Evolutionary conservation across 208 protist species (phyloP), one percentile per base, ranked within the genome.

Genomic region (Leishmania turanica): DNA sequence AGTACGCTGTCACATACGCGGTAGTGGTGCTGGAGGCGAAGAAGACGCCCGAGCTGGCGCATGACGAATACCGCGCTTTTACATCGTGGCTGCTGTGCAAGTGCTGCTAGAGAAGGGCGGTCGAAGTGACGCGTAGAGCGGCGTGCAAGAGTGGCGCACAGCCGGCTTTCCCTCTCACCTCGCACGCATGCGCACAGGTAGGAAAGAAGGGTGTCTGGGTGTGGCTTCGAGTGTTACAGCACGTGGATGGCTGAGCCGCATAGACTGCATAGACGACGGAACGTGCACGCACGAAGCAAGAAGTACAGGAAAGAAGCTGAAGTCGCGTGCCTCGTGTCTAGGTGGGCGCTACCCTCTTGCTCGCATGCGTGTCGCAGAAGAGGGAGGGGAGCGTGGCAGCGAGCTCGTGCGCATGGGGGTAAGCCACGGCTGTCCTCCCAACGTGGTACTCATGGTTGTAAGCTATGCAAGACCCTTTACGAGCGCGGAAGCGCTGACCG

Each of bases 41-140:
- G 53, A 80, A 64, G 58, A 49, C 78, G 31, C 77, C 86, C 54
- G 80, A 47, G 21, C 45, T 71, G 21, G 75, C 89, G 58, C 40
- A 82, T n/a, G 66, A 76, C n/a, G 77, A 84, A 77, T 82, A 88
- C 54, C 79, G 71, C 47, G 79, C 84, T 15, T 88, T 94, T 51
- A 78, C 87, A 51, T 77, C 74, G 56, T 92, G 91, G 91, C 24
- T 94, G 17, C 72, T 92, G n/a, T 68, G 82, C 37, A 88, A 81
- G 78, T 85, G 66, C 53, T n/a, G 62, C 34, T 85, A 49, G 75
- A 54, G 68, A 9, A n/a, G 13, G 73, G 8, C 19, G 19, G 47
- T 58, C n/a, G 11, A 21, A 4, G n/a, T 15, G 47, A 31, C 3
- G 70, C 9, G 42, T 58, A 37, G 62, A 40, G 31, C 15, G 2